These are phyloP conservation scores for Acacia melanoxylon DNA, from an alignment of 306 rosid genomes.

Conservation along the genomic window DNA sequence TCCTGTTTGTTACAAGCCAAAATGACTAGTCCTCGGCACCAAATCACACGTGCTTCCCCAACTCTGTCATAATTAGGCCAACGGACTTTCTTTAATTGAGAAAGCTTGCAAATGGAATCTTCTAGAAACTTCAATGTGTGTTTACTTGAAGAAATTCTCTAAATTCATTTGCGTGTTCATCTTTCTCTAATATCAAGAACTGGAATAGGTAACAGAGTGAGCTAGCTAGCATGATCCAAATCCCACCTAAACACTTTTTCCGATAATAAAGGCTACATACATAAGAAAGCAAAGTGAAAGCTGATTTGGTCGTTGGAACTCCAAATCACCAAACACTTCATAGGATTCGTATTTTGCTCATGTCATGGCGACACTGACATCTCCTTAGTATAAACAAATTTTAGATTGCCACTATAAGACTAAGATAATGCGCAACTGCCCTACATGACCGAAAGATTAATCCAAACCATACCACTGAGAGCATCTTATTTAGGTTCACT, in stretches of 20 bases:
- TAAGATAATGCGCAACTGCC: neutral
- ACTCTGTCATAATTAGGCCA: too few relatives aligned
- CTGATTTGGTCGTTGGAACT: neutral
- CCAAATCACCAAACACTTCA: neutral
- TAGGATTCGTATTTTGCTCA: neutral
- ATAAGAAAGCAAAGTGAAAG: neutral
- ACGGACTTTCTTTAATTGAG: too few relatives aligned
- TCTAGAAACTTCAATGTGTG: too few relatives aligned
- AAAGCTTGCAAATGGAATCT: too few relatives aligned
- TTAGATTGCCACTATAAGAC: neutral
- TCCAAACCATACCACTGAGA: too few relatives aligned
- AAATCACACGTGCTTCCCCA: too few relatives aligned
- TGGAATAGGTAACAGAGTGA: neutral
- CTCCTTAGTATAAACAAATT: neutral
- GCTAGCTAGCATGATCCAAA: neutral
- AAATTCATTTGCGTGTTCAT: neutral
- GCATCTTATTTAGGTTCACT: too few relatives aligned
- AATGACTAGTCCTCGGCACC: too few relatives aligned
- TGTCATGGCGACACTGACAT: neutral
- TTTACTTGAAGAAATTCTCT: neutral
- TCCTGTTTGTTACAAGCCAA: too few relatives aligned
- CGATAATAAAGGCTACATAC: neutral
- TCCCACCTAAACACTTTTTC: neutral
- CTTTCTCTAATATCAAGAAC: neutral
- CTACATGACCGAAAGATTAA: neutral